A percentile compares a stretch with the other conserved stretches of the same genome.
Evolutionary conservation across 768 basidiomycete species (phyloP).

Genomic region (Astraeus odoratus): DNA sequence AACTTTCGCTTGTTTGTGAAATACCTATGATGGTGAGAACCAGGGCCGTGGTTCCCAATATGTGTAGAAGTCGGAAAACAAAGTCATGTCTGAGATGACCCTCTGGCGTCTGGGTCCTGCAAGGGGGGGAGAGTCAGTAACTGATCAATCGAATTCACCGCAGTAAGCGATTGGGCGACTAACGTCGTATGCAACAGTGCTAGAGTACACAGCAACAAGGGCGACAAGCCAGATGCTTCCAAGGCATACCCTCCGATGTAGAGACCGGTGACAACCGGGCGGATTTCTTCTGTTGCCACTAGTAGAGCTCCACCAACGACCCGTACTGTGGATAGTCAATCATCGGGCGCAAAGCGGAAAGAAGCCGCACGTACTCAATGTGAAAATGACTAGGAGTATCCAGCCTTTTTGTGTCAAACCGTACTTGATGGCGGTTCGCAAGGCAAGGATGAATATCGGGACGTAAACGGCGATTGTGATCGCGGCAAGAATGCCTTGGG

Average conservation of each 20-base stretch:
- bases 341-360: background rate
- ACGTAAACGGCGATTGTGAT: slow-evolving; percentile 54
- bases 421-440: slow-evolving; percentile 44
- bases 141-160: background rate
- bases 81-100: slow-evolving; percentile 6
- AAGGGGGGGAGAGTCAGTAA: slow-evolving; percentile 3
- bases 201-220: slow-evolving; percentile 31
- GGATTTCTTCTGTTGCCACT: slow-evolving; percentile 44
- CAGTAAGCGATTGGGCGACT: slow-evolving; percentile 7
- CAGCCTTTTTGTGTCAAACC: slow-evolving; percentile 56
- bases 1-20: slow-evolving; percentile 9
- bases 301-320: slow-evolving; percentile 51
- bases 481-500: slow-evolving; percentile 47
- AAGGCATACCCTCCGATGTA: slow-evolving; percentile 46
- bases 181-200: slow-evolving; percentile 32
- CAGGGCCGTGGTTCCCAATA: slow-evolving; percentile 23
- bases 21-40: slow-evolving; percentile 30
- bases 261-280: slow-evolving; percentile 34
- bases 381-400: slow-evolving; percentile 60
- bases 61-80: slow-evolving; percentile 22
- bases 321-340: slow-evolving; percentile 36
- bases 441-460: slow-evolving; percentile 43
- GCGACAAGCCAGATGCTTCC: slow-evolving; percentile 33
- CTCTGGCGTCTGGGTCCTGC: slow-evolving; percentile 26
- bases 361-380: slow-evolving; percentile 37